Evolutionary conservation across 2,329 filamentous ascomycete species (phyloP), one percentile per base, ranked within the genome.

Genomic region (Chalaropsis ovoidea): DNA sequence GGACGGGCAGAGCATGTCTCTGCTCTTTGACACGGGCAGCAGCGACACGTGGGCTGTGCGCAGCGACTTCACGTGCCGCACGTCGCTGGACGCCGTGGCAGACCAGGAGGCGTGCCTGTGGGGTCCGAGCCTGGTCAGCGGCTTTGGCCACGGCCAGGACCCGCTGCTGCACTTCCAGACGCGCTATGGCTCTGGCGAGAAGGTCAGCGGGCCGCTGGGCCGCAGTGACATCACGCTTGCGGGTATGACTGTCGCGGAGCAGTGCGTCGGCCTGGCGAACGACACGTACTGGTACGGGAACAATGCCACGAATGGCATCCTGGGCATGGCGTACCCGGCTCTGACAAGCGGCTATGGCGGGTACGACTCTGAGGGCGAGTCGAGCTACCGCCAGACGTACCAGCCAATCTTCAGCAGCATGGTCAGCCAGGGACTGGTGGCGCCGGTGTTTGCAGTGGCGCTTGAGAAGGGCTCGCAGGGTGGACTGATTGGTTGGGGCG

Each of bases 21-120:
- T 82, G 35, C 70, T 80, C 13, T 73, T 82, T 60, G 79, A 82
- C 69, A 81, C 79, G 0, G 80, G 78, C 27, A 81, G 79, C 70
- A 76, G 79, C 24, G 80, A 82, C 68, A 82, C 80, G 0, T 82
- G 80, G 80, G 75, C 76, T 1, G 75, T 75, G 42, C 72, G 73
- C 11, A 70, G 70, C 0, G 73, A 74, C 39, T 80, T 80, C 68
- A 70, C 71, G 54, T 82, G 80, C 68, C 70, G 75, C 43, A 75
- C 76, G 66, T 70, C 69, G n/a, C 66, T 69, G 0, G 76, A 77
- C 17, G 68, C 70, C 6, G 66, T 70, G 7, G 71, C 72, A 27
- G 69, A 73, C 1, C 72, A 74, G 43, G 67, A 69, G 1, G 67
- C 70, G 1, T 81, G 79, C 68, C 72, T 71, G 2, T 80, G 81